Conservation (phyloP, 176 grass and related monocot species). For the Alopecurus myosuroides region DNA sequence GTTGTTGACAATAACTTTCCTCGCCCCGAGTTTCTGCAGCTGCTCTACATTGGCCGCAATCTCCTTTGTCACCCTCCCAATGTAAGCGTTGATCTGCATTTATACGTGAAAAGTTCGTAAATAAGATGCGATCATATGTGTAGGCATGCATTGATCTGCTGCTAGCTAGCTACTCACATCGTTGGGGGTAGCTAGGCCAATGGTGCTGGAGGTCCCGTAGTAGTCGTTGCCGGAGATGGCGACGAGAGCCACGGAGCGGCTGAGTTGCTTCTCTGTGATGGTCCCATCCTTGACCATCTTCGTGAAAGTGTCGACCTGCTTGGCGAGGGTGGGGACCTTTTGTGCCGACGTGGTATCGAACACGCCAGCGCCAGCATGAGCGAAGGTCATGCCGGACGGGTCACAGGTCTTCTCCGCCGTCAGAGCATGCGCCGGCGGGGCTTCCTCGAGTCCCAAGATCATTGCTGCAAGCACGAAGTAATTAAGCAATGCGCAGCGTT, state of each 20-base stretch:
- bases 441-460: neutral
- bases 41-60: neutral
- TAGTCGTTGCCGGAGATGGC: constrained; percentile 32
- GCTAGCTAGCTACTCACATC: neutral
- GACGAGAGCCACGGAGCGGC: constrained; percentile 9
- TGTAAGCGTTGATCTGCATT: neutral
- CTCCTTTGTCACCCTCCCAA: neutral
- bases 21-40: neutral
- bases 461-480: neutral
- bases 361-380: constrained; percentile 39
- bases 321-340: neutral
- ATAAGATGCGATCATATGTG: neutral
- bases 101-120: neutral
- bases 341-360: neutral
- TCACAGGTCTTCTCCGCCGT: neutral
- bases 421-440: neutral
- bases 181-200: neutral
- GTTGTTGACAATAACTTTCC: constrained; percentile 31
- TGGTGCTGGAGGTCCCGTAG: neutral
- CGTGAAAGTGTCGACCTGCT: neutral
- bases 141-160: neutral
- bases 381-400: constrained; percentile 59
- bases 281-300: neutral
- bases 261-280: neutral
- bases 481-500: neutral